phyloP scores from a whole-genome alignment of 2,329 filamentous ascomycete species.

The Fusarium sarcochroum region DNA sequence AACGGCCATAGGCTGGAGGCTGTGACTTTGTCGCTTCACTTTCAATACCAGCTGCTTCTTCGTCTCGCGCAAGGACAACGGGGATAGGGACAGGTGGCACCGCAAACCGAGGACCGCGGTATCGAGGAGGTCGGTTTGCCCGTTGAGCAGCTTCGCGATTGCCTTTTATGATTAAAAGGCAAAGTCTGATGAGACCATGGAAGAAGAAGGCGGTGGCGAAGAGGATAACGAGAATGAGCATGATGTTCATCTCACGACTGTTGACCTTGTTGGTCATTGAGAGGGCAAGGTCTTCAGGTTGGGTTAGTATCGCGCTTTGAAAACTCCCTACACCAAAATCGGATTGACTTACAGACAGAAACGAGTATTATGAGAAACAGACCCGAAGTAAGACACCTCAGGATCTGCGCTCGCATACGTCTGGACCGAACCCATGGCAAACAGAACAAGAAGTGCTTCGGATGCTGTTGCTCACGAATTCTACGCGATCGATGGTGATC shows the following conservation, averaged over 20 bases:
- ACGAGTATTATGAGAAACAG: slow-evolving; percentile 71
- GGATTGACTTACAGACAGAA: slow-evolving; percentile 72
- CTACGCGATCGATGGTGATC: slow-evolving; percentile 27
- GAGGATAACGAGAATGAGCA: slow-evolving; percentile 84
- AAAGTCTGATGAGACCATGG: slow-evolving; percentile 81
- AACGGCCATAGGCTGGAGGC: slow-evolving; percentile 88
- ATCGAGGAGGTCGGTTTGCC: slow-evolving; percentile 57
- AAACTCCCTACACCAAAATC: background rate
- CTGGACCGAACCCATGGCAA: slow-evolving; percentile 69
- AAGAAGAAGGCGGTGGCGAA: slow-evolving; percentile 83
- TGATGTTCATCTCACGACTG: slow-evolving; percentile 80
- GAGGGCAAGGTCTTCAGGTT: slow-evolving; percentile 76
- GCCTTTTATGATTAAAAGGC: slow-evolving; percentile 72
- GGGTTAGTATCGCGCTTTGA: slow-evolving; percentile 13
- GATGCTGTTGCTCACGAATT: slow-evolving; percentile 35
- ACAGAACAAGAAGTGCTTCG: slow-evolving; percentile 66
- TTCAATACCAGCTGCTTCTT: slow-evolving; percentile 73
- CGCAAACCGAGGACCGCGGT: slow-evolving; percentile 74
- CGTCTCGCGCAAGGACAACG: slow-evolving; percentile 81
- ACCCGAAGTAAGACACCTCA: slow-evolving; percentile 76
- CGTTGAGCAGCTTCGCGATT: slow-evolving; percentile 49
- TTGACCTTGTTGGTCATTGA: slow-evolving; percentile 74
- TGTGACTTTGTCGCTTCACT: slow-evolving; percentile 70
- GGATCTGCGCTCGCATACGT: slow-evolving; percentile 67
- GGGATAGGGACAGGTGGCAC: slow-evolving; percentile 81